These are phyloP conservation scores for Tolypocladium sp. DNA, from an alignment of 2,329 filamentous ascomycete genomes.

Conservation along the genomic window DNA sequence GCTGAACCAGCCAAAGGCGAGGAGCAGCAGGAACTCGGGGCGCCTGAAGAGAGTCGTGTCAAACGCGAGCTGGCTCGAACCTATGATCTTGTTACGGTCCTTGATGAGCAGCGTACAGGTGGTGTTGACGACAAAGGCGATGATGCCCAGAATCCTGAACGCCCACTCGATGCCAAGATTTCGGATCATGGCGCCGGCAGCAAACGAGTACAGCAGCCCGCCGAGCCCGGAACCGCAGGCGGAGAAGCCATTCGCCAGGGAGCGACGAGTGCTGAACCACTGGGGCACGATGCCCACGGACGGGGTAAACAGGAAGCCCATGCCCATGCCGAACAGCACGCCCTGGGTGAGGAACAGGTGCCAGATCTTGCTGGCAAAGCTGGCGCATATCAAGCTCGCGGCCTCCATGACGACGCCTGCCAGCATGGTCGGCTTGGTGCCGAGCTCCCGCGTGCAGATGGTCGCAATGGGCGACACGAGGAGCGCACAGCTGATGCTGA, in stretches of 20 bases:
- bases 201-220: slow-evolving; percentile 61
- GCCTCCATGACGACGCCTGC: slow-evolving; percentile 57
- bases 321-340: slow-evolving; percentile 65
- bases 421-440: slow-evolving; percentile 55
- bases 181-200: slow-evolving; percentile 58
- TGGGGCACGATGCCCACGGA: slow-evolving; percentile 60
- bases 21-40: slow-evolving; percentile 53
- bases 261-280: slow-evolving; percentile 62
- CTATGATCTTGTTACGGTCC: slow-evolving; percentile 64
- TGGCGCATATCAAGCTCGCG: slow-evolving; percentile 57
- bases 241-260: slow-evolving; percentile 59
- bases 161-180: slow-evolving; percentile 57
- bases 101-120: slow-evolving; percentile 53
- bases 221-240: slow-evolving; percentile 66
- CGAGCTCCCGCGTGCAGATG: slow-evolving; percentile 46
- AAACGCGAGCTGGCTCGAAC: slow-evolving; percentile 58
- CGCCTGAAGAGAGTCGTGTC: slow-evolving; percentile 52
- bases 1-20: slow-evolving; percentile 61
- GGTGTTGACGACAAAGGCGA: slow-evolving; percentile 55
- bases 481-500: slow-evolving; percentile 39
- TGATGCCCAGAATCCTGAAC: slow-evolving; percentile 54
- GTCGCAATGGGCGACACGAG: slow-evolving; percentile 62
- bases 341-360: slow-evolving; percentile 70
- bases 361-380: slow-evolving; percentile 61
- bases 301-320: slow-evolving; percentile 68